Conservation (phyloP, 345 rosid species). For the Ceriops zippeliana region DNA sequence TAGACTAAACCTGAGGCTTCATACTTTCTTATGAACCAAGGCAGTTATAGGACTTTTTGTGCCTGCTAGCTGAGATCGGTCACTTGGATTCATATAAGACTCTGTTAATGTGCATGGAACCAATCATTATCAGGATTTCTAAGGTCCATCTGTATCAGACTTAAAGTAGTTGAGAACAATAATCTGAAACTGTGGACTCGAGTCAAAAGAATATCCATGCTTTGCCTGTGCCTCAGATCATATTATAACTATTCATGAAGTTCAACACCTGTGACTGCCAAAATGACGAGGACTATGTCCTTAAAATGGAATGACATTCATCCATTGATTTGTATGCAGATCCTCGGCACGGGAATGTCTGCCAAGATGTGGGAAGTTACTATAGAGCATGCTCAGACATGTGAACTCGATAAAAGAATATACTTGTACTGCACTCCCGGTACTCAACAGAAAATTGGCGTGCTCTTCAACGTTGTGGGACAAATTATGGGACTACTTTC, state of each 20-base stretch:
- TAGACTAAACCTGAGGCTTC: background rate
- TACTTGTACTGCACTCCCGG: constrained; percentile 56
- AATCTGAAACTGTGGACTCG: constrained; percentile 2
- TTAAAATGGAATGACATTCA: background rate
- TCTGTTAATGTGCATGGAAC: background rate
- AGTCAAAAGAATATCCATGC: constrained; percentile 5
- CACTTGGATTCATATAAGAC: background rate
- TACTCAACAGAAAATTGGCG: constrained; percentile 64
- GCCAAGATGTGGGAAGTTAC: constrained; percentile 99
- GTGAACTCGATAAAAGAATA: constrained; percentile 65
- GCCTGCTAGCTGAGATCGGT: background rate
- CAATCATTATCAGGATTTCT: background rate
- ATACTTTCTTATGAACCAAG: background rate
- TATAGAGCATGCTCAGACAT: constrained; percentile 50
- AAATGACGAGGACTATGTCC: background rate
- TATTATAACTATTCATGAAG: constrained; percentile 3
- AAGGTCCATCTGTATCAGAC: no score
- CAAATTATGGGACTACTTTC: constrained; percentile 74
- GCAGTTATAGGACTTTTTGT: no score
- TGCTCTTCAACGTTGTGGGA: constrained; percentile 88
- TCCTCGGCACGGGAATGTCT: constrained; percentile 98
- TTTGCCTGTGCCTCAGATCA: background rate
- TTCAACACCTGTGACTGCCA: constrained; percentile 2
- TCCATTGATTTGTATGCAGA: constrained; percentile 41
- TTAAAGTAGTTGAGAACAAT: background rate